A percentile compares a stretch with the other conserved stretches of the same genome.
Evolutionary conservation across 2,329 filamentous ascomycete species (phyloP).

Genomic region (Penicillium sp.): DNA sequence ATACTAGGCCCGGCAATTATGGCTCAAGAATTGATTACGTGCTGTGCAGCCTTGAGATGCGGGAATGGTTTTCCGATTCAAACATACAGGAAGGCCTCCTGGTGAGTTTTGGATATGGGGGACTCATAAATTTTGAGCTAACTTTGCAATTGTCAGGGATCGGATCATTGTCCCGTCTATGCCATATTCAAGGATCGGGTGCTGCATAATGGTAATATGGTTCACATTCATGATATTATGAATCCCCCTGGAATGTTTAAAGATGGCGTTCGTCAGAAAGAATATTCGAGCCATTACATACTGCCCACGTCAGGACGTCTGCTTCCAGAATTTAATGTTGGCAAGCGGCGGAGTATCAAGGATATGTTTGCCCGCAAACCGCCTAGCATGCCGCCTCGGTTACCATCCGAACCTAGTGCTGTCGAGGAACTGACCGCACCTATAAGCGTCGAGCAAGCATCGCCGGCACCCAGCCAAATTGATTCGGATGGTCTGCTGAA

Average conservation of each 20-base stretch:
- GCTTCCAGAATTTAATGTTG: slow-evolving; percentile 73
- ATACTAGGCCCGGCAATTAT: slow-evolving; percentile 92
- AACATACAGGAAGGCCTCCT: slow-evolving; percentile 92
- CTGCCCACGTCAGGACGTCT: slow-evolving; percentile 77
- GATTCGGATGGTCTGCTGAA: not conserved
- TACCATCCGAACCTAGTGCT: slow-evolving; percentile 11
- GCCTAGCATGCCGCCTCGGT: not conserved
- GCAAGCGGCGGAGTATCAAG: slow-evolving; percentile 78
- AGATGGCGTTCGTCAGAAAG: slow-evolving; percentile 62
- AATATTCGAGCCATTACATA: slow-evolving; percentile 65
- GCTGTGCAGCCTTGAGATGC: slow-evolving; percentile 76
- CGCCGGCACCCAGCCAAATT: not conserved
- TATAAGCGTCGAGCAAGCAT: not conserved
- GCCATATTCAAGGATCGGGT: slow-evolving; percentile 69
- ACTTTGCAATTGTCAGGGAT: slow-evolving; percentile 57
- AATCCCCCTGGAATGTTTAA: slow-evolving; percentile 73
- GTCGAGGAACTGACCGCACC: slow-evolving; percentile 4
- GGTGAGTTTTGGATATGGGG: slow-evolving; percentile 33
- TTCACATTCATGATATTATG: slow-evolving; percentile 69
- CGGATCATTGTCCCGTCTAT: slow-evolving; percentile 94
- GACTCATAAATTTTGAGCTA: slow-evolving; percentile 11
- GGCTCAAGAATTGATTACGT: slow-evolving; percentile 94
- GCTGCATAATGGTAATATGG: slow-evolving; percentile 47
- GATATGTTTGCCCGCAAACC: slow-evolving; percentile 81
- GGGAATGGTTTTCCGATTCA: slow-evolving; percentile 73